Base-by-base conservation (phyloP, 129 eudicot species). In the Apium graveolens region DNA sequence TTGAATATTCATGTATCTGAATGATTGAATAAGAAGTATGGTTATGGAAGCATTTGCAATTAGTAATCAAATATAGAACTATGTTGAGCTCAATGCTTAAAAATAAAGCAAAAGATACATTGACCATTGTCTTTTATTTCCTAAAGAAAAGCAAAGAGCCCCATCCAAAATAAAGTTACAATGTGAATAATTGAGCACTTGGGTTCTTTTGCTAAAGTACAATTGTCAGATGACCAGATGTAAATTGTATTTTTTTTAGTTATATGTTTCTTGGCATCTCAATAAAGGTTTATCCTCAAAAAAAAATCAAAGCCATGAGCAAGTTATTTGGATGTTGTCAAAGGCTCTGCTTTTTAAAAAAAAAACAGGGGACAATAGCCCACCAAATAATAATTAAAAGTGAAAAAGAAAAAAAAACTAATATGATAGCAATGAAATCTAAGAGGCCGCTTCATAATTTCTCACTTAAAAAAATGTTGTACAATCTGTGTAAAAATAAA, bases 111-210 rank as follows among this genome's bases (percentile, higher is more conserved):
- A 70, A 79, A 46, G 76, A 39, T 26, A 41, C 29, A 69, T 70
- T 79, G 77, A 70, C 76, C 76, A 48, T 49, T 46, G 65, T 48
- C 42, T 76, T 75, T 43, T 38, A 31, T 76, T 45, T 46, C 35
- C 63, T 34, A 62, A 62, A 78, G 17, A 77, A 39, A 45, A 32
- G 46, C 62, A 51, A 37, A 76, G 38, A 46, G 57, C 17, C 78
- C 85, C 84, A 76, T 65, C 79, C 7, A 32, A 78, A 63, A 1
- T 44, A 70, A 79, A 70, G 48, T 69, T 0, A 11, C 72, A 51
- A 49, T 45, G 13, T 13, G 38, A 45, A 81, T 81, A 81, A 81
- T 84, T 81, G 87, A 78, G 87, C 84, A 76, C 81, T 77, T 38
- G 57, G 57, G 32, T 51, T 29, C 68, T 60, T 51, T 76, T 80